These are phyloP conservation scores for Boletellus ananas DNA, from an alignment of 768 basidiomycete species.

Conservation along the genomic window DNA sequence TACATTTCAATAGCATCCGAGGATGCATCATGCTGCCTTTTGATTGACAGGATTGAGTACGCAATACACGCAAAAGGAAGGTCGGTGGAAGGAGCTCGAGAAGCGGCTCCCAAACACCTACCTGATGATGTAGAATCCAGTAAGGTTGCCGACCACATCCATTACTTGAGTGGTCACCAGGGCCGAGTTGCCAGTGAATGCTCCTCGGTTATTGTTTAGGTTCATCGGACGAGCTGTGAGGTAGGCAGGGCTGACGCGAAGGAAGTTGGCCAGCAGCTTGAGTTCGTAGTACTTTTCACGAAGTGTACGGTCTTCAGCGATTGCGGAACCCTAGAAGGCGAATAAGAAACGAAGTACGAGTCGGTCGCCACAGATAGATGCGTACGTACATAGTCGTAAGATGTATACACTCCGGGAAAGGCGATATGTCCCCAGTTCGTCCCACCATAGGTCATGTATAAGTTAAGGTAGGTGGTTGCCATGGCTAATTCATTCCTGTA, in stretches of 20 bases:
- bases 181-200: conserved; percentile 47
- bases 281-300: conserved; percentile 53
- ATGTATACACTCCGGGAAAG: conserved; percentile 54
- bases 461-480: conserved; percentile 28
- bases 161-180: conserved; percentile 48
- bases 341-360: not conserved
- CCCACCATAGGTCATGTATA: conserved; percentile 62
- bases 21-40: conserved; percentile 14
- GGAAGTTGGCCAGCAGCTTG: conserved; percentile 49
- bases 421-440: conserved; percentile 60
- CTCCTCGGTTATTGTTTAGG: conserved; percentile 33
- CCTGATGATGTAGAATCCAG: conserved; percentile 43
- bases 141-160: conserved; percentile 45
- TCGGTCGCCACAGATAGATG: not conserved
- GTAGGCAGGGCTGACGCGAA: conserved; percentile 48
- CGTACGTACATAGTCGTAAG: conserved; percentile 52
- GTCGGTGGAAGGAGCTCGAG: too few species aligned
- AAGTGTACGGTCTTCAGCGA: conserved; percentile 49
- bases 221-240: conserved; percentile 46
- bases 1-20: conserved; percentile 25
- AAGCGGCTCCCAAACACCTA: not conserved
- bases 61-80: not conserved
- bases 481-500: conserved; percentile 22
- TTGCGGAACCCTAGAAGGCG: conserved; percentile 40
- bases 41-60: conserved; percentile 2